Evolutionary conservation across 176 grass and related monocot genomes (phyloP).

Genomic region (Oryza officinalis): DNA sequence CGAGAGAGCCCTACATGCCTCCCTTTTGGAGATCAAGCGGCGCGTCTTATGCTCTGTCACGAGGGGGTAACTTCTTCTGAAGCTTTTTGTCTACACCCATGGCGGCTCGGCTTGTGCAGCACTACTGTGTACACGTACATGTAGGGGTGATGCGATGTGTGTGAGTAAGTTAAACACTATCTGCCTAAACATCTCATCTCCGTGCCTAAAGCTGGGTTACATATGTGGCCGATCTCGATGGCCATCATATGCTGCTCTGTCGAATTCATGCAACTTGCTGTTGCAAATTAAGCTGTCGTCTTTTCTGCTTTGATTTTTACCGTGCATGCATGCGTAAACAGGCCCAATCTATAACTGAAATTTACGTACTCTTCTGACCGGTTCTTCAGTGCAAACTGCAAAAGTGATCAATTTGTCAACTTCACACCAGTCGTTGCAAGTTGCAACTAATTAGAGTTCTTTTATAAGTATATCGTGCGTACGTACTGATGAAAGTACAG

Average conservation of each 20-base stretch:
- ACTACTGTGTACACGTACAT: not conserved
- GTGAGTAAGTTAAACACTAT: conserved; percentile 24
- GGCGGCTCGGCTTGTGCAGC: not conserved
- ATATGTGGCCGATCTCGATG: not conserved
- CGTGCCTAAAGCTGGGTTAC: conserved; percentile 8
- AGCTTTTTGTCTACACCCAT: not conserved
- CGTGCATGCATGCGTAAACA: not conserved
- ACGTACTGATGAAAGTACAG: not conserved
- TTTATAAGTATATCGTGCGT: no score
- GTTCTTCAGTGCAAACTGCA: not conserved
- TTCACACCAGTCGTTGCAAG: not conserved
- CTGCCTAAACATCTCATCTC: conserved; percentile 27
- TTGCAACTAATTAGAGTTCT: not conserved
- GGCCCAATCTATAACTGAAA: not conserved
- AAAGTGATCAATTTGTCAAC: not conserved
- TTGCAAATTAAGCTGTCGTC: not conserved
- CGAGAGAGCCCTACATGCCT: conserved; percentile 21
- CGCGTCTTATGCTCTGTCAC: conserved; percentile 40
- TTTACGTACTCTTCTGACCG: not conserved
- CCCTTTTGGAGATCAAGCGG: conserved; percentile 14
- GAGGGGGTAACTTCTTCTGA: conserved; percentile 25
- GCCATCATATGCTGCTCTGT: conserved; percentile 1
- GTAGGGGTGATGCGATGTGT: not conserved
- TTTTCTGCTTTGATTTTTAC: conserved; percentile 14
- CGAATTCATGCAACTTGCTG: conserved; percentile 7